Evolutionary conservation across 2,329 filamentous ascomycete species (phyloP), one percentile per base, ranked within the genome.

Genomic region (Tricladium varicosporioides): DNA sequence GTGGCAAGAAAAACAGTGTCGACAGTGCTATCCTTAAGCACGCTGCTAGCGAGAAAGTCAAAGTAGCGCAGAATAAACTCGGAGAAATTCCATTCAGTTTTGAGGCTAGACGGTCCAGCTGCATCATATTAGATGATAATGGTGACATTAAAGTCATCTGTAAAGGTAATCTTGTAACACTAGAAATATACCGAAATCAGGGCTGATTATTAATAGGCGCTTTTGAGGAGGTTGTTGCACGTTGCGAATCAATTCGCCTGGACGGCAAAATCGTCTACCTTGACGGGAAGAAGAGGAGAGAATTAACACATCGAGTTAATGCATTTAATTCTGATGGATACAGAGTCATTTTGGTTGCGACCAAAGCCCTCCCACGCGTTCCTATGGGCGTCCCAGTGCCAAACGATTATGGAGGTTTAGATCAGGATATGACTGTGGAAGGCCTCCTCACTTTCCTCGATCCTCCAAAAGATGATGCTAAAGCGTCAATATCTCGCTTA

Each of bases 31-130:
- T 55, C n/a, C 22, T 58, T 14, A 51, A 31, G 10, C 31, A 48
- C 10, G 10, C 2, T 56, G 42, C 27, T 27, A 14, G 27, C 16
- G 46, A 58, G 16, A 51, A 58, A 14, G 8, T 45, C 11, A 33
- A 5, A 15, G 22, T 16, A 9, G 11, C 48, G 14, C 46, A 46
- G 2, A 32, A 11, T 5, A 58, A 32, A 13, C 14, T 58, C 14
- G 56, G 46, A 31, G 56, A 58, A 42, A 55, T 58, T 42, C 56
- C 56, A 5, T 58, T 58, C 48, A 55, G 14, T n/a, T 58, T 55
- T 31, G 52, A 58, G 47, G 19, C 47, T 14, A 14, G 56, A 14
- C 16, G 52, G 18, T 54, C 56, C 15, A 58, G 56, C 16, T 58
- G 56, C 31, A 46, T 58, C 18, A 51, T 47, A 19, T 9, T 40